These are phyloP conservation scores for Zoysia matrella DNA, from an alignment of 202 grass and related monocot genomes.

Conservation along the genomic window DNA sequence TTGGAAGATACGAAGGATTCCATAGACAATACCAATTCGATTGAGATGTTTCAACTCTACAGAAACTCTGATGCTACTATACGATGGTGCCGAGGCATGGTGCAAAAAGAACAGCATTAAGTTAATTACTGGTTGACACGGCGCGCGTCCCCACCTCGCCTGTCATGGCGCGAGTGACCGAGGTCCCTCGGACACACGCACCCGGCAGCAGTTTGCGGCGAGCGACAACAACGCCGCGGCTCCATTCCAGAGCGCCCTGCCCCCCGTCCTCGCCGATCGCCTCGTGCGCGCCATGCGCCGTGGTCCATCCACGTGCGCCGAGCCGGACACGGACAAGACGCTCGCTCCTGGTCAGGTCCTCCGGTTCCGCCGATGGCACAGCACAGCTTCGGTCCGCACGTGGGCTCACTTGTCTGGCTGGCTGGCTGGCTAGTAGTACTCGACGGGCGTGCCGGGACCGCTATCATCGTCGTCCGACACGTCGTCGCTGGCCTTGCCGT, in stretches of 20 bases:
- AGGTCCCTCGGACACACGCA: neutral
- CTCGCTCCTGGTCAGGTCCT: too few species aligned
- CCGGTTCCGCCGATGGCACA: too few species aligned
- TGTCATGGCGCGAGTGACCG: neutral
- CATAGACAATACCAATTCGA: neutral
- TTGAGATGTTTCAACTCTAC: too few species aligned
- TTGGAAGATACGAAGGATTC: constrained; percentile 11
- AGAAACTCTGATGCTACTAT: neutral
- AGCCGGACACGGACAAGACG: constrained; percentile 9
- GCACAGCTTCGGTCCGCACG: neutral
- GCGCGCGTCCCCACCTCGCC: neutral
- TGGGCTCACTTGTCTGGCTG: neutral
- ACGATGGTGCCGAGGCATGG: neutral
- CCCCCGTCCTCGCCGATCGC: neutral
- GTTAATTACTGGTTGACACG: neutral
- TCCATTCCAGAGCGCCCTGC: neutral
- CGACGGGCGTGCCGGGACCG: constrained; percentile 85
- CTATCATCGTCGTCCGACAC: constrained; percentile 65
- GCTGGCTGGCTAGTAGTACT: constrained; percentile 65
- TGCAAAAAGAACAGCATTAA: neutral
- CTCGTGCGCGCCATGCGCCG: constrained; percentile 34
- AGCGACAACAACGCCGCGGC: neutral
- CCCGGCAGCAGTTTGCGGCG: constrained; percentile 42
- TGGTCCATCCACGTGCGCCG: constrained; percentile 33
- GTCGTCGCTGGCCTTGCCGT: constrained; percentile 12